Percentiles rank a stretch among this genome's conserved stretches.
Conservation (phyloP, 306 rosid species). For the Gastrolobium bilobum region DNA sequence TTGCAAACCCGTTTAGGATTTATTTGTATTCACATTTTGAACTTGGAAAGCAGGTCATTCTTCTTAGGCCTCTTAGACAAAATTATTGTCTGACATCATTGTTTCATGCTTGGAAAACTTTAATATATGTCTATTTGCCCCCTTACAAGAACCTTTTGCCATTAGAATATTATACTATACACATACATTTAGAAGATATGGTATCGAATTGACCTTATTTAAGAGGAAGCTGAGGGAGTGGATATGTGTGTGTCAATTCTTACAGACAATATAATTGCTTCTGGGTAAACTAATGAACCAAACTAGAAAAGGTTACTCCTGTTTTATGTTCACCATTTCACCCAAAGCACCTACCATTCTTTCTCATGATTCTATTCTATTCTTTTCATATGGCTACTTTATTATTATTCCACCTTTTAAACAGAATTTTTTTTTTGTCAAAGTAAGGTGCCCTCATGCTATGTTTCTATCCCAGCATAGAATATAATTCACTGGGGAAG, state of each 20-base stretch:
- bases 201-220: neutral
- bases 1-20: conserved; percentile 31
- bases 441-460: conserved; percentile 44
- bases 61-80: conserved; percentile 30
- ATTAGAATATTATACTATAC: neutral
- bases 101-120: conserved; percentile 24
- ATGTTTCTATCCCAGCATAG: conserved; percentile 13
- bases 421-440: neutral
- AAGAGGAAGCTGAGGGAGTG: neutral
- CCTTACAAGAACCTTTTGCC: neutral
- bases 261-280: conserved; percentile 7
- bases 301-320: conserved; percentile 21
- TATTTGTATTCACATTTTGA: conserved; percentile 14
- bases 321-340: conserved; percentile 40
- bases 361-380: conserved; percentile 55
- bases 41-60: conserved; percentile 37
- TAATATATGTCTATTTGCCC: neutral
- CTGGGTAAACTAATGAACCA: neutral
- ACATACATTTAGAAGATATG: neutral
- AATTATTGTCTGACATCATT: conserved; percentile 46
- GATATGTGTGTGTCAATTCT: neutral
- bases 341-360: conserved; percentile 43
- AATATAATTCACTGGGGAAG: conserved; percentile 38
- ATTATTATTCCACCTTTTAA: conserved; percentile 36
- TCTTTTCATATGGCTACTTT: conserved; percentile 44